Conservation (phyloP, 2,329 filamentous ascomycete genomes). For the Diaporthe citri region DNA sequence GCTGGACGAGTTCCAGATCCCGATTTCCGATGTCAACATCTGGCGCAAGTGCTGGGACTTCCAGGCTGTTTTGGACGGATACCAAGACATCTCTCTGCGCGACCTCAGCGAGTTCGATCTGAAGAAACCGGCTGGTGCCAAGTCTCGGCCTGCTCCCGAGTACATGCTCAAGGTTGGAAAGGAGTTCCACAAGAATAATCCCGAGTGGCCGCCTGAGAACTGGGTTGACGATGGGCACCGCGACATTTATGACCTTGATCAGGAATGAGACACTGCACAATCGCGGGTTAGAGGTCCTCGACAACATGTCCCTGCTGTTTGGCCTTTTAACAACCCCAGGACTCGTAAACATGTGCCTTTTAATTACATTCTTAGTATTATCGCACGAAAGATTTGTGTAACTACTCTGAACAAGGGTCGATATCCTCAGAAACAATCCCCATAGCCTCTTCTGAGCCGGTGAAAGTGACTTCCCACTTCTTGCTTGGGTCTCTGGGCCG, state of each 20-base stretch:
- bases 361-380: no score
- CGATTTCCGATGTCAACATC: background rate
- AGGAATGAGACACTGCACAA: background rate
- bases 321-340: background rate
- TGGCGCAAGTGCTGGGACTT: constrained; percentile 6
- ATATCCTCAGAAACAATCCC: constrained; percentile 48
- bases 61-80: background rate
- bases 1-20: background rate
- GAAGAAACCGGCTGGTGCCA: background rate
- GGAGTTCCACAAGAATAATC: background rate
- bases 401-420: background rate
- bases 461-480: constrained; percentile 43
- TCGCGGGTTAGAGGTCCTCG: background rate
- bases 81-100: background rate
- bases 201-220: background rate
- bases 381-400: no score
- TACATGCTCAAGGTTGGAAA: background rate
- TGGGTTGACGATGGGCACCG: background rate
- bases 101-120: background rate
- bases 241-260: background rate
- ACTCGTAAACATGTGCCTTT: no score
- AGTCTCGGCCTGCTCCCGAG: background rate
- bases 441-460: constrained; percentile 42
- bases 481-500: constrained; percentile 38
- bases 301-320: background rate